Conservation (phyloP, 345 rosid species). For the Trapa incisa region DNA sequence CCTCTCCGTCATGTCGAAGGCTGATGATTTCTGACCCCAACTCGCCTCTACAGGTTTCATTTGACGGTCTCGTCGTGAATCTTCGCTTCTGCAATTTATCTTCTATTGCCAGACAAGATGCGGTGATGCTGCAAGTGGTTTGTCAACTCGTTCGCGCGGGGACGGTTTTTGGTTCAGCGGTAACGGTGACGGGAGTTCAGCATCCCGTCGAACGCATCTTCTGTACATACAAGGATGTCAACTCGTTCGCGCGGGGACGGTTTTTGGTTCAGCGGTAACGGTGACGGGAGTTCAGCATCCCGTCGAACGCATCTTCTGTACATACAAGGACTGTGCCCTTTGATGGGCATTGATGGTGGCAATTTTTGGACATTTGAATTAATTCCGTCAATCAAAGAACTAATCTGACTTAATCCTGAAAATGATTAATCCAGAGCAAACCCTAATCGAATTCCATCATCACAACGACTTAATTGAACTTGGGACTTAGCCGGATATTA, state of each 20-base stretch:
- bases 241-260: not conserved
- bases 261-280: not conserved
- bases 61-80: not conserved
- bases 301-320: not conserved
- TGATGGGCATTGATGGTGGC: not conserved
- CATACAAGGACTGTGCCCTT: not conserved
- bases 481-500: not conserved
- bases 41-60: not conserved
- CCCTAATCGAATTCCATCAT: not conserved
- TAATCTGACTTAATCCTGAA: not conserved
- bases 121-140: not conserved
- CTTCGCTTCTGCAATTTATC: not conserved
- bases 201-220: not conserved
- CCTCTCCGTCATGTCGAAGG: constrained; percentile 58
- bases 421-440: not conserved
- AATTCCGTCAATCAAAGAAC: not conserved
- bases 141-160: not conserved
- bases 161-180: not conserved
- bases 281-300: not conserved
- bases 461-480: not conserved
- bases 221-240: not conserved
- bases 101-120: not conserved
- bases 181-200: not conserved
- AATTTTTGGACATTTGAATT: not conserved
- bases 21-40: constrained; percentile 16